Base-by-base conservation (phyloP, 2,329 filamentous ascomycete genomes). In the Diplodia mutila region DNA sequence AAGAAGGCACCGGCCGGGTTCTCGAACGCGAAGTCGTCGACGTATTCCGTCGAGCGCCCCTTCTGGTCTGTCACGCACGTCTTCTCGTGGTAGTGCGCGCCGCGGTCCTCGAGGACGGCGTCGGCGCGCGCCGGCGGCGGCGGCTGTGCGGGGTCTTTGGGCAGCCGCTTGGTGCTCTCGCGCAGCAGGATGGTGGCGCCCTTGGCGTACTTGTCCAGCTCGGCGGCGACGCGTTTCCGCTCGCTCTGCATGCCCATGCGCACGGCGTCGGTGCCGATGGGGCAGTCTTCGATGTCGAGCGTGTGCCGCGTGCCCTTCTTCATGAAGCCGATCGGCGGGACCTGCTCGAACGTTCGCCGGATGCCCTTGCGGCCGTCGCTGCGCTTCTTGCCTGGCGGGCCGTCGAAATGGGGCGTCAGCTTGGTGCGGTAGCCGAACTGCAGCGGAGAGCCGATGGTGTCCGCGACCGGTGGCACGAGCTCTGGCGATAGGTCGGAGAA, bases 401-500 rank as follows among this genome's bases (percentile, higher is more conserved):
- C 91, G 76, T 97, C 91, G 76, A 98, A 99, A 80, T 99, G 95
- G 32, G 95, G 95, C 21, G 95, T 99, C 71, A 99, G 85, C 81
- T 99, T 99, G 23, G 95, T 99, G 65, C 95, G 89, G 83, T 99
- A 99, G 67, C 90, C 91, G 79, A 96, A 98, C 80, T 97, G 90
- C 69, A 97, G 80, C 2, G 95, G 95, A 51, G 92, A 97, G 57
- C 91, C 91, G 74, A 97, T 93, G 9, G 95, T 99, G 71, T 96
- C 91, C 61, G 85, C 86, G 67, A 98, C 86, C 2, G 85, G 76
- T 1, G 95, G 95, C 1, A 98, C 84, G 23, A 91, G 83, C 68
- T 91, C 89, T 0, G 91, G 87, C 0, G 91, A 85, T 7, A 99
- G 84, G 69, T 92, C 88, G 16, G 94, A 96, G 80, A 98, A 99